phyloP scores from a whole-genome alignment of 1,284 basidiomycete genomes.

The Malassezia vespertilionis region DNA sequence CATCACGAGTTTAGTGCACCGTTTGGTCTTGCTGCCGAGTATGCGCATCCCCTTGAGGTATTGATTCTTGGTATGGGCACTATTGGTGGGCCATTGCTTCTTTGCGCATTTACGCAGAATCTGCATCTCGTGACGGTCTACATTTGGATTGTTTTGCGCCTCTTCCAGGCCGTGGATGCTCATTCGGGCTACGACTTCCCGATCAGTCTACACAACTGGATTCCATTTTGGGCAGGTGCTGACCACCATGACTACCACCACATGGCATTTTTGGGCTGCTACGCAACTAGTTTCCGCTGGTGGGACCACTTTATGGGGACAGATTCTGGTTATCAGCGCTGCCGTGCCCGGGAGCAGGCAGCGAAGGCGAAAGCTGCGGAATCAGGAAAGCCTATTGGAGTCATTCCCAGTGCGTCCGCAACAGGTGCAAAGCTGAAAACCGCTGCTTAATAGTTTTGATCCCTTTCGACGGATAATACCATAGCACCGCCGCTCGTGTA shows the following conservation, averaged over 20 bases:
- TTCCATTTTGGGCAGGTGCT: slow-evolving; percentile 97
- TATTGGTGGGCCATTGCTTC: slow-evolving; percentile 75
- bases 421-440: too few species aligned
- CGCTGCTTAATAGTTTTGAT: too few species aligned
- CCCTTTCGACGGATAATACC: too few species aligned
- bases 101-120: slow-evolving; percentile 56
- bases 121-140: slow-evolving; percentile 82
- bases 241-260: slow-evolving; percentile 69
- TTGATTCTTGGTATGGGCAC: slow-evolving; percentile 77
- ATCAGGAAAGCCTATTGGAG: too few species aligned
- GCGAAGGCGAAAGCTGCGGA: too few species aligned
- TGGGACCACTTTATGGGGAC: slow-evolving; percentile 46
- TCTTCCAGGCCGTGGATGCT: slow-evolving; percentile 95
- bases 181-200: slow-evolving; percentile 75
- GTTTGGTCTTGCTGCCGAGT: slow-evolving; percentile 93
- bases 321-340: slow-evolving; percentile 39
- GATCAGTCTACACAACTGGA: slow-evolving; percentile 77
- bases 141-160: slow-evolving; percentile 80
- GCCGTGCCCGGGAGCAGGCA: slow-evolving; percentile 33
- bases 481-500: too few species aligned
- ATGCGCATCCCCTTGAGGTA: slow-evolving; percentile 87
- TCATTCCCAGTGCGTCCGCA: too few species aligned
- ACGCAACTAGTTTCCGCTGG: slow-evolving; percentile 45
- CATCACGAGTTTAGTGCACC: slow-evolving; percentile 94
- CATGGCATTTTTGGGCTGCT: slow-evolving; percentile 41